These are phyloP conservation scores for Solanum sejunctum DNA, from an alignment of 257 asterid genomes.

Conservation along the genomic window DNA sequence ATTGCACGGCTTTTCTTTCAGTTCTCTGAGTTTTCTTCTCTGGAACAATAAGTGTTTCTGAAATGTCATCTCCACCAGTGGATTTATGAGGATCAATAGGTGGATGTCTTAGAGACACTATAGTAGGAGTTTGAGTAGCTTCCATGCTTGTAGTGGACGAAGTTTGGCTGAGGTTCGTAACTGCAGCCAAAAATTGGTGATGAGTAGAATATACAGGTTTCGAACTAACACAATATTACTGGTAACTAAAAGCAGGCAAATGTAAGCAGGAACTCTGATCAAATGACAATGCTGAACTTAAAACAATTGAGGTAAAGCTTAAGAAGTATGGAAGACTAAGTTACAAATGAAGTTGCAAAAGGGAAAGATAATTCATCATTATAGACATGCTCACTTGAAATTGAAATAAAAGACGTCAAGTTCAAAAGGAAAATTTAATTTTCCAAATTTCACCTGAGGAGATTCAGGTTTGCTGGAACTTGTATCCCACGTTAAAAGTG, in stretches of 20 bases:
- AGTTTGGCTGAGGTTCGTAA: conserved; percentile 36
- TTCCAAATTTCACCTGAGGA: neutral
- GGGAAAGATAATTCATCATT: neutral
- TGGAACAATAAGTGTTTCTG: conserved; percentile 41
- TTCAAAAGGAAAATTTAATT: neutral
- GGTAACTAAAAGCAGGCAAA: neutral
- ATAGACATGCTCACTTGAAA: neutral
- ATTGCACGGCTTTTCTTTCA: conserved; percentile 42
- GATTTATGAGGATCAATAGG: conserved; percentile 65
- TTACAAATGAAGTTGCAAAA: neutral
- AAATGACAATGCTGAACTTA: neutral
- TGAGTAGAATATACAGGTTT: neutral
- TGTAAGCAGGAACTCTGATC: neutral
- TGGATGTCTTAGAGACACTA: conserved; percentile 62
- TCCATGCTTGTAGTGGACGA: conserved; percentile 29
- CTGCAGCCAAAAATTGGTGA: conserved; percentile 17
- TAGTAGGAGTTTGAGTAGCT: conserved; percentile 45
- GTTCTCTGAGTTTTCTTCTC: conserved; percentile 43
- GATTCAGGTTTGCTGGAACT: neutral
- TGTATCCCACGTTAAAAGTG: neutral
- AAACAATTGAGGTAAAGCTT: neutral
- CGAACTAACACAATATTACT: neutral
- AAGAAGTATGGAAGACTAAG: neutral
- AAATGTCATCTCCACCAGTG: conserved; percentile 55
- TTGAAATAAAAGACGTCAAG: neutral